A percentile compares a stretch with the other conserved stretches of the same genome.
phyloP scores from a whole-genome alignment of 345 rosid species.

The Laguncularia racemosa region DNA sequence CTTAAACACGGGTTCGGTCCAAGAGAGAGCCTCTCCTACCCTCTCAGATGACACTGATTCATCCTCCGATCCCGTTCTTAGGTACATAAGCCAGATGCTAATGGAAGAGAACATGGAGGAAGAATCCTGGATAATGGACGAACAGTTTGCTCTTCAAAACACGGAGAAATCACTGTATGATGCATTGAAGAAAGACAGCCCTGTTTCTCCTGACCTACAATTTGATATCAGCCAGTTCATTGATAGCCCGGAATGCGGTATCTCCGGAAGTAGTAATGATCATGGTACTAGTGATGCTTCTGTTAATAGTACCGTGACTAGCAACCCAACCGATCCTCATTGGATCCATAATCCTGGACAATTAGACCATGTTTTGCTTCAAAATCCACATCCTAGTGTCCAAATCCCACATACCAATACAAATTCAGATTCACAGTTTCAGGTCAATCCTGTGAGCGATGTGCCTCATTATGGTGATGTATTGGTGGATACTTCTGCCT shows the following conservation, averaged over 20 bases:
- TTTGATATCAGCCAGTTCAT: conserved; percentile 9
- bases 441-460: not conserved
- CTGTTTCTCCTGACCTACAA: conserved; percentile 8
- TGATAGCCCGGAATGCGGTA: conserved; percentile 14
- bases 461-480: conserved; percentile 7
- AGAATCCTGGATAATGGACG: conserved; percentile 28
- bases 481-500: conserved; percentile 9
- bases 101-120: conserved; percentile 40
- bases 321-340: conserved; percentile 5
- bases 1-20: not conserved
- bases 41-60: conserved; percentile 28
- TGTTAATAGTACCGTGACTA: not conserved
- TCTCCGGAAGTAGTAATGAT: conserved; percentile 16
- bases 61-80: conserved; percentile 26
- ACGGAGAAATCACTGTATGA: conserved; percentile 37
- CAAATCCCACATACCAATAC: not conserved
- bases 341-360: conserved; percentile 15
- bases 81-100: conserved; percentile 32
- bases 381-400: conserved; percentile 1
- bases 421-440: not conserved
- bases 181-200: conserved; percentile 19
- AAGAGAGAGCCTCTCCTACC: conserved; percentile 1
- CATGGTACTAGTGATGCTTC: conserved; percentile 1
- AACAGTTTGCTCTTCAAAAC: conserved; percentile 30
- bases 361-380: conserved; percentile 1